Conservation (phyloP, 1,139 yeast genomes). For the Pichia inconspicua region DNA sequence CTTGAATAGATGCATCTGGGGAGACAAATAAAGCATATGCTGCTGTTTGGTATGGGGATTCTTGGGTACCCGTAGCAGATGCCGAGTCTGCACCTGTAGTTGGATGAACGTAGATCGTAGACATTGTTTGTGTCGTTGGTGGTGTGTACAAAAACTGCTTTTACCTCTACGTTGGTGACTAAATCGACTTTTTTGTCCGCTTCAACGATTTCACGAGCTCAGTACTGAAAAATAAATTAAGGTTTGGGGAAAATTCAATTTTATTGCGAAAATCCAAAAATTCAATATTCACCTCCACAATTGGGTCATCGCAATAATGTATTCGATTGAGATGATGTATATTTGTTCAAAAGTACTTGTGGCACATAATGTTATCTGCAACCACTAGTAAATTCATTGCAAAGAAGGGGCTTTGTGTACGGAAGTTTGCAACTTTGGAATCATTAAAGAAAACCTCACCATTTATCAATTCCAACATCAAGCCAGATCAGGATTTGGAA, state of each 20-base stretch:
- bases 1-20: slow-evolving; percentile 39
- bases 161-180: background rate
- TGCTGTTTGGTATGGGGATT: slow-evolving; percentile 67
- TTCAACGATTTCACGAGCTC: background rate
- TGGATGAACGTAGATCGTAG: slow-evolving; percentile 55
- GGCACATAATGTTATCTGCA: background rate
- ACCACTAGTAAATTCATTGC: background rate
- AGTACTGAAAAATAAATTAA: background rate
- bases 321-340: too few species aligned
- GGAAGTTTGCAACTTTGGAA: slow-evolving; percentile 23
- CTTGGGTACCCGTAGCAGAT: slow-evolving; percentile 50
- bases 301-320: too few species aligned
- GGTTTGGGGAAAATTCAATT: background rate
- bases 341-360: too few species aligned
- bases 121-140: slow-evolving; percentile 2
- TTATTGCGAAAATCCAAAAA: background rate
- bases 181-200: background rate
- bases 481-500: slow-evolving; percentile 52
- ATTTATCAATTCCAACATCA: slow-evolving; percentile 39
- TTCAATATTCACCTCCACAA: background rate
- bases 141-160: background rate
- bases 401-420: background rate
- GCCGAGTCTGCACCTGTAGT: slow-evolving; percentile 56
- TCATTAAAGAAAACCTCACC: slow-evolving; percentile 36
- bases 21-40: slow-evolving; percentile 67